phyloP scores from a whole-genome alignment of 352 stramenopile species.

The Globisporangium okanoganense region DNA sequence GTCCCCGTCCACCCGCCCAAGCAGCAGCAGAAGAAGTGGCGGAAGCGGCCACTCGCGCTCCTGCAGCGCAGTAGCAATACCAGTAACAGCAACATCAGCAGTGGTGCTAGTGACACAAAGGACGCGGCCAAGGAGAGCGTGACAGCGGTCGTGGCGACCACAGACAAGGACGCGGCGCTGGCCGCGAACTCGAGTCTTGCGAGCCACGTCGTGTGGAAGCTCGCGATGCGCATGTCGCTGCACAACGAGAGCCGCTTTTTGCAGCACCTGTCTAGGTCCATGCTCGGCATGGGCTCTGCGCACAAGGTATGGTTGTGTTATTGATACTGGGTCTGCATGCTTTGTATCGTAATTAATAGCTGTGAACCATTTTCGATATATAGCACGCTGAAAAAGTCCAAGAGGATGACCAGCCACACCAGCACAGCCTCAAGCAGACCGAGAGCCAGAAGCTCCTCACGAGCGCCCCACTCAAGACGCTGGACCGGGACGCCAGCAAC shows the following conservation, averaged over 20 bases:
- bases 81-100: background rate
- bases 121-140: background rate
- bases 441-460: conserved; percentile 29
- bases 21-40: conserved; percentile 3
- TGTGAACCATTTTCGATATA: background rate
- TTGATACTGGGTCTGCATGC: background rate
- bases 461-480: conserved; percentile 1
- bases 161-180: conserved; percentile 11
- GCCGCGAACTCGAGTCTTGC: conserved; percentile 21
- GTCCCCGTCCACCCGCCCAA: background rate
- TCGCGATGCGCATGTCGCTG: conserved; percentile 62
- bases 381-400: conserved; percentile 19
- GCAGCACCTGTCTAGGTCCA: conserved; percentile 67
- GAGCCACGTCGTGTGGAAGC: conserved; percentile 58
- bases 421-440: conserved; percentile 27
- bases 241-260: conserved; percentile 61
- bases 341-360: background rate
- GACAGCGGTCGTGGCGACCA: background rate
- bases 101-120: background rate
- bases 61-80: conserved; percentile 3
- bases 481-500: background rate
- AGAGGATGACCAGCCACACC: conserved; percentile 7
- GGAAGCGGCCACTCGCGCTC: conserved; percentile 15
- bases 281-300: conserved; percentile 34
- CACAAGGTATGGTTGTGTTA: conserved; percentile 37